Evolutionary conservation across 2,329 filamentous ascomycete genomes (phyloP).

Genomic region (Colletotrichum sp.): DNA sequence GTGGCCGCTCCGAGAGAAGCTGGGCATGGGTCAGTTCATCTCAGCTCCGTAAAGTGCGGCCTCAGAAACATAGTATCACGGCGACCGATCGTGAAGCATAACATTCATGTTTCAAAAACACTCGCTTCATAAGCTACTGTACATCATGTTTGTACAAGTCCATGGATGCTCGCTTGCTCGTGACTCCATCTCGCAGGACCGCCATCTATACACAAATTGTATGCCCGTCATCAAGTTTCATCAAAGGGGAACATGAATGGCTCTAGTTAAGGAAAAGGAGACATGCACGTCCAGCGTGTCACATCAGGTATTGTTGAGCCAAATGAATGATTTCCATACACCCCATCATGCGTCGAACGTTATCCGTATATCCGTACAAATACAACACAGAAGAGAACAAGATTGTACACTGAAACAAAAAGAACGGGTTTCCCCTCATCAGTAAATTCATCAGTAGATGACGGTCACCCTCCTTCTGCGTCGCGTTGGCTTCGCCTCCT

Average conservation of each 20-base stretch:
- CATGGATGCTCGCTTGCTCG: not conserved
- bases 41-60: not conserved
- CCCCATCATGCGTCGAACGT: not conserved
- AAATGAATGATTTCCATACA: not conserved
- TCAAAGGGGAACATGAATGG: not conserved
- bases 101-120: not conserved
- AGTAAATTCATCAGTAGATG: slow-evolving; percentile 8
- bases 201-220: not conserved
- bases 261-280: not conserved
- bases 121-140: not conserved
- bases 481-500: slow-evolving; percentile 23
- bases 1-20: not conserved
- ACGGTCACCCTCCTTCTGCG: slow-evolving; percentile 2
- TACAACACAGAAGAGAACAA: not conserved
- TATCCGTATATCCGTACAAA: not conserved
- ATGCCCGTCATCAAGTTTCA: not conserved
- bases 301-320: not conserved
- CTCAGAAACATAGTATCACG: not conserved
- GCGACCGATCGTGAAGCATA: not conserved
- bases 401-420: not conserved
- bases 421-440: not conserved
- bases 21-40: not conserved
- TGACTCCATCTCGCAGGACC: not conserved
- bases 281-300: slow-evolving; percentile 4
- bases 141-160: not conserved